Base-by-base conservation (phyloP, 2,329 filamentous ascomycete species). In the Trichoderma sp. region DNA sequence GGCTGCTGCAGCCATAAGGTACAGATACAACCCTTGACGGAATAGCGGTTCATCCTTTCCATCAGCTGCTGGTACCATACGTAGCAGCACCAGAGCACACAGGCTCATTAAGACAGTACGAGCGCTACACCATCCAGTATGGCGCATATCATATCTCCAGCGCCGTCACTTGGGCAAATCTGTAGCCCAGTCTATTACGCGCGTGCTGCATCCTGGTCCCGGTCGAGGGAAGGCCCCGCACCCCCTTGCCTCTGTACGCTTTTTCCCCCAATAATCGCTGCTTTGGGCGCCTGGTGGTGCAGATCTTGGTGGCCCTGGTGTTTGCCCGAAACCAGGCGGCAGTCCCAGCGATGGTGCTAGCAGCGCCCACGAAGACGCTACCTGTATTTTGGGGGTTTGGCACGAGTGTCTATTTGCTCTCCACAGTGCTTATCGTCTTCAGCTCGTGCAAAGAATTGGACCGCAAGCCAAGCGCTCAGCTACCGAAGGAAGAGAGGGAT, bases 251-350 rank as follows among this genome's bases (percentile, higher is more conserved):
- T 49, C 47, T 43, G 40, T 16, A 19, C 43, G 8, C 21, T 49
- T 16, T 21, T 53, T 65, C 57, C 62, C 62, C 62, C 62, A 65
- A 65, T 57, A 43, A 57, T 57, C 49, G 62, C 53, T 49, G 52
- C 52, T 49, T 57, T 63, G 47, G 37, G 62, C 53, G 24, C 47
- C 35, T 57, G 62, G 24, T 33, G 52, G 52, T 65, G 62, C 62
- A 65, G 62, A 65, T 65, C 62, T 65, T 57, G 62, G 62, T 52
- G 62, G 62, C 53, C 62, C 35, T 57, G 57, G 56, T 53, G 53
- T 65, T 65, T 29, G 53, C 62, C 37, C 62, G 52, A 65, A 65
- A 35, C 29, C 49, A 55, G 29, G 33, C 47, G 47, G 47, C 47
- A 49, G 47, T 64, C 31, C 47, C 47, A 52, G 29, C 40, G 40